Conservation (phyloP, 163 green algal genomes). For the Dunaliella salina region DNA sequence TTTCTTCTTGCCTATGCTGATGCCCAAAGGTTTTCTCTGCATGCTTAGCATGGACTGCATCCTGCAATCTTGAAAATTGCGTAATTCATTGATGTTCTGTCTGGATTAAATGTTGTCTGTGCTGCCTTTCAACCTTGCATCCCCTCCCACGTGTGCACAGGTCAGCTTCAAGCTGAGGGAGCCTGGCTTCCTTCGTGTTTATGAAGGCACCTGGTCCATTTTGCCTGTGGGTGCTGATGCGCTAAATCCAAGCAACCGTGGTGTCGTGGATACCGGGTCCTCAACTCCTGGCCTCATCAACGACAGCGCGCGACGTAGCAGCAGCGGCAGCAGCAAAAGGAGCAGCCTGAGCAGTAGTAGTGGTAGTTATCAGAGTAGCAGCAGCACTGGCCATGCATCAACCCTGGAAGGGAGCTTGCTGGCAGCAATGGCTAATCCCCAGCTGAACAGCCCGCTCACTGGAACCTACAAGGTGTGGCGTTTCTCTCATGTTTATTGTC, state of each 20-base stretch:
- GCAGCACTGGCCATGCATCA: background rate
- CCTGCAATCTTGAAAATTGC: too few species aligned
- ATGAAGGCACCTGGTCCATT: constrained; percentile 34
- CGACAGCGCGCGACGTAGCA: background rate
- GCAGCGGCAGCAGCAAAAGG: background rate
- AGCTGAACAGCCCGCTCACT: background rate
- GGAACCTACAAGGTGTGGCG: background rate
- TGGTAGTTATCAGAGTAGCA: background rate
- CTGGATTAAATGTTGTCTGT: too few species aligned
- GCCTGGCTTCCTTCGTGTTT: constrained; percentile 44
- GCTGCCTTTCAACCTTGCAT: too few species aligned
- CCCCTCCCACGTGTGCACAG: constrained; percentile 6
- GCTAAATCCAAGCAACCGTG: too few species aligned
- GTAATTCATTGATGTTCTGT: too few species aligned
- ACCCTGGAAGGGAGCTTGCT: background rate
- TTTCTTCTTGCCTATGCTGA: too few species aligned
- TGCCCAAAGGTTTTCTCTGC: too few species aligned
- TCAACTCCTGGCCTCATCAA: too few species aligned
- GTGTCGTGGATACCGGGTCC: too few species aligned
- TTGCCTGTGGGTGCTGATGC: background rate
- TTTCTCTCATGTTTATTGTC: background rate
- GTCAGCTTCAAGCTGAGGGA: constrained; percentile 44
- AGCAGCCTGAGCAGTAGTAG: background rate
- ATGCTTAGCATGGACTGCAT: too few species aligned
- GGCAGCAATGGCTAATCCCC: background rate